Percentiles rank a stretch among this genome's conserved stretches.
phyloP scores from a whole-genome alignment of 2,329 filamentous ascomycete genomes.

The Moelleriella libera region DNA sequence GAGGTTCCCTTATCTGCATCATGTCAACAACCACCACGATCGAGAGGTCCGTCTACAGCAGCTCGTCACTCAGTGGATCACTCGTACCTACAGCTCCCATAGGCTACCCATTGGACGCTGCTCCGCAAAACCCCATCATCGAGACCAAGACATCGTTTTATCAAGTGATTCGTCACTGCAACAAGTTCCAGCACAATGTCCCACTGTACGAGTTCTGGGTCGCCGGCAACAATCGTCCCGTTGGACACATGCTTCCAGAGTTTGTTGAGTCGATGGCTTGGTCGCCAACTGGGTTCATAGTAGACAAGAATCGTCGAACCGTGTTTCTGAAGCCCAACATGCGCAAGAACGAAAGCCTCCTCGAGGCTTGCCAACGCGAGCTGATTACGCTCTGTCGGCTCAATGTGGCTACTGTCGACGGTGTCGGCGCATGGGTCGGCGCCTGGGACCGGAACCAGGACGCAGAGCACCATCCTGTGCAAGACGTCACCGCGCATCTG shows the following conservation, averaged over 20 bases:
- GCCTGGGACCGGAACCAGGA: conserved; percentile 3
- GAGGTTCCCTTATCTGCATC: not conserved
- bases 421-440: conserved; percentile 13
- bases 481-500: conserved; percentile 8
- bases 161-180: conserved; percentile 11
- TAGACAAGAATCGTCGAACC: conserved; percentile 5
- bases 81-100: not conserved
- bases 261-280: conserved; percentile 9
- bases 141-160: conserved; percentile 4
- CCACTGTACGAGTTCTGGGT: conserved; percentile 11
- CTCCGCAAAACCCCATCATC: not conserved
- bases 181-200: conserved; percentile 10
- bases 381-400: conserved; percentile 11
- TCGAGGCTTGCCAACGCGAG: conserved; percentile 1
- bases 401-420: conserved; percentile 12
- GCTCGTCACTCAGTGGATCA: not conserved
- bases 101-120: not conserved
- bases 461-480: conserved; percentile 13
- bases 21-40: not conserved
- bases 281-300: conserved; percentile 8
- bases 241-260: conserved; percentile 13
- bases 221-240: conserved; percentile 7
- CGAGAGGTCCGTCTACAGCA: not conserved
- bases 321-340: conserved; percentile 9
- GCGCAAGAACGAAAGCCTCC: not conserved